A percentile compares a stretch with the other conserved stretches of the same genome.
Evolutionary conservation across 2,329 filamentous ascomycete species (phyloP).

Genomic region (Stachybotrys echinatus): DNA sequence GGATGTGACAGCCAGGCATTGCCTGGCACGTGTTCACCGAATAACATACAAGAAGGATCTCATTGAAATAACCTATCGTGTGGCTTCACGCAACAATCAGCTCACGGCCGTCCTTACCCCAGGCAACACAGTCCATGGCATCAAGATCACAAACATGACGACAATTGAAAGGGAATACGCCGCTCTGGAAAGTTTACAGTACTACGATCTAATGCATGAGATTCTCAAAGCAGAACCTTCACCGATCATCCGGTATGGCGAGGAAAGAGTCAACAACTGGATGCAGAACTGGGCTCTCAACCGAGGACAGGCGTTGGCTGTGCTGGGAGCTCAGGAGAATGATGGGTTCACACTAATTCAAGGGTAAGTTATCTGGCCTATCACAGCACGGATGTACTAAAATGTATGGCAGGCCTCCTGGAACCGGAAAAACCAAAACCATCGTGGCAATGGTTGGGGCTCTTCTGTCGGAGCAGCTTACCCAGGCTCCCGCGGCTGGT

Average conservation of each 20-base stretch:
- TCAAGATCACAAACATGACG: conserved; percentile 88
- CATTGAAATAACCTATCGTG: conserved; percentile 80
- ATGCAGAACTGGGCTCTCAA: conserved; percentile 81
- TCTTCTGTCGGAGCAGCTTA: conserved; percentile 41
- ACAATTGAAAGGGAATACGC: conserved; percentile 95
- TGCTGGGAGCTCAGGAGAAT: conserved; percentile 88
- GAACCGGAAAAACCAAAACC: conserved; percentile 97
- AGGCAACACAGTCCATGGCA: conserved; percentile 63
- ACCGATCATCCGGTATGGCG: conserved; percentile 74
- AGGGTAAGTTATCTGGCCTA: conserved; percentile 47
- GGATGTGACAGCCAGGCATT: conserved; percentile 64
- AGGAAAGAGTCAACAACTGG: conserved; percentile 63
- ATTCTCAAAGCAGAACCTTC: conserved; percentile 86
- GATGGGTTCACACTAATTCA: conserved; percentile 97
- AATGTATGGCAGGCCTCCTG: conserved; percentile 62
- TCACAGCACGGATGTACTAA: not conserved
- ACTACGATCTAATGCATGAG: conserved; percentile 93
- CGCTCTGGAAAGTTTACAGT: conserved; percentile 82
- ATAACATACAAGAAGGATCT: conserved; percentile 75
- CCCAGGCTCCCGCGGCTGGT: conserved; percentile 24
- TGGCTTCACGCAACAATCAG: conserved; percentile 62
- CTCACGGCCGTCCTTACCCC: conserved; percentile 61
- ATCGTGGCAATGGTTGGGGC: conserved; percentile 95
- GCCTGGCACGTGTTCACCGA: conserved; percentile 77
- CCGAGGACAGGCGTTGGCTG: conserved; percentile 81